Evolutionary conservation across 257 asterid species (phyloP).

Genomic region (Primulina tabacum): DNA sequence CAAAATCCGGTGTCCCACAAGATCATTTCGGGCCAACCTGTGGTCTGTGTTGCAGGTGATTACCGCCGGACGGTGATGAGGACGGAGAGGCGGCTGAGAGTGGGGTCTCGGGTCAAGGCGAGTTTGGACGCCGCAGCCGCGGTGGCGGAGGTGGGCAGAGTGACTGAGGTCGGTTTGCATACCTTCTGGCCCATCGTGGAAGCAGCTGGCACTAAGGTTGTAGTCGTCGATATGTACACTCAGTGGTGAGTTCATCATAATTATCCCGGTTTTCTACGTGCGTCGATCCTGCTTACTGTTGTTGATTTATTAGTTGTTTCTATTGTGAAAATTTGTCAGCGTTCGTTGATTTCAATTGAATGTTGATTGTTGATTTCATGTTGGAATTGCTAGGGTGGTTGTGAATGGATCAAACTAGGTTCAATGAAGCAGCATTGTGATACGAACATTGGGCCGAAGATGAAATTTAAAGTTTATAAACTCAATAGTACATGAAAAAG

Average conservation of each 20-base stretch:
- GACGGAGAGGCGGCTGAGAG: slow-evolving; percentile 33
- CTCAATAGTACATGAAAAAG: background rate
- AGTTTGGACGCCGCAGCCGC: slow-evolving; percentile 51
- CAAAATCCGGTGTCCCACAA: slow-evolving; percentile 28
- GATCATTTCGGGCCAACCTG: slow-evolving; percentile 35
- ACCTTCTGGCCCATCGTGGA: slow-evolving; percentile 82
- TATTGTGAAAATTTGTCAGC: background rate
- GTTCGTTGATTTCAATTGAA: background rate
- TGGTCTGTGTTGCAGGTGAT: slow-evolving; percentile 52
- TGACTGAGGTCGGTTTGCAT: slow-evolving; percentile 57
- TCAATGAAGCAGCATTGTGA: too few relatives aligned
- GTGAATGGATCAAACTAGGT: background rate
- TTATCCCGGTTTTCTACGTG: background rate
- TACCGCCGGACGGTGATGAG: slow-evolving; percentile 29
- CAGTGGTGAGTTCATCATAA: slow-evolving; percentile 52
- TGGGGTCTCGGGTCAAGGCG: slow-evolving; percentile 37
- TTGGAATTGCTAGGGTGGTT: background rate
- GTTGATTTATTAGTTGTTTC: background rate
- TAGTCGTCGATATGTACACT: slow-evolving; percentile 82
- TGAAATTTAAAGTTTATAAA: background rate
- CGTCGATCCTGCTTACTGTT: background rate
- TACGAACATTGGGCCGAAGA: background rate
- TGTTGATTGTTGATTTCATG: background rate
- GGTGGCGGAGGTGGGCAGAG: slow-evolving; percentile 52
- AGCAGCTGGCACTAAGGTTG: slow-evolving; percentile 71